Base-by-base conservation (phyloP, 805 yeast genomes). In the Spathaspora passalidarum region DNA sequence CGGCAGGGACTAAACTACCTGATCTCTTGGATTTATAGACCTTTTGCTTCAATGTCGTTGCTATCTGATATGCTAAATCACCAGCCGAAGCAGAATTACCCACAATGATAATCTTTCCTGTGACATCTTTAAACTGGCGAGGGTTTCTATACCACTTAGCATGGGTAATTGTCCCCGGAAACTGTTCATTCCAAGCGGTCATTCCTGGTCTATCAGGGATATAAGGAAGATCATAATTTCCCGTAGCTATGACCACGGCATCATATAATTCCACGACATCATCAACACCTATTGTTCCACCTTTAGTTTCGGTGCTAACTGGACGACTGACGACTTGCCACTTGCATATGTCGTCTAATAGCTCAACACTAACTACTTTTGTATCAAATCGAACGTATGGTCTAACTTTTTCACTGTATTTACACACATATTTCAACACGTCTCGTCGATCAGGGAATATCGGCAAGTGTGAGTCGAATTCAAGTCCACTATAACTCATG, bases 361-460 rank as follows among this genome's bases (percentile, higher is more conserved):
- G 57, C 7, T 32, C 46, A 13, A 55, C 44, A 1, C 43, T 18
- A 6, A 42, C 44, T 2, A 60, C 50, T 41, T 54, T 51, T 3
- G 60, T 44, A 32, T 56, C 50, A 6, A 56, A 48, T 20, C 44
- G 45, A 11, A 46, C 21, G n/a, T 9, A 38, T 48, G 48, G 36
- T 36, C 52, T 54, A 21, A 60, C 46, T 3, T 59, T 50, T 20
- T 67, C 60, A 26, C 80, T 66, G 56, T 86, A 89, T n/a, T 65
- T 52, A 38, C 72, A 65, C 49, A 90, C 60, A 60, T 90, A 90
- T 20, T 73, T 56, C 39, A 73, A 68, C 6, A 90, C 90, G 42
- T 84, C 84, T 1, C 61, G 48, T 50, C 92, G 75, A n/a, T 68
- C 64, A 1, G 89, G 86, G 55, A 81, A 88, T 13, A 68, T 59